Base-by-base conservation (phyloP, 1,139 yeast species). In the Entelexis paramagnoliae region DNA sequence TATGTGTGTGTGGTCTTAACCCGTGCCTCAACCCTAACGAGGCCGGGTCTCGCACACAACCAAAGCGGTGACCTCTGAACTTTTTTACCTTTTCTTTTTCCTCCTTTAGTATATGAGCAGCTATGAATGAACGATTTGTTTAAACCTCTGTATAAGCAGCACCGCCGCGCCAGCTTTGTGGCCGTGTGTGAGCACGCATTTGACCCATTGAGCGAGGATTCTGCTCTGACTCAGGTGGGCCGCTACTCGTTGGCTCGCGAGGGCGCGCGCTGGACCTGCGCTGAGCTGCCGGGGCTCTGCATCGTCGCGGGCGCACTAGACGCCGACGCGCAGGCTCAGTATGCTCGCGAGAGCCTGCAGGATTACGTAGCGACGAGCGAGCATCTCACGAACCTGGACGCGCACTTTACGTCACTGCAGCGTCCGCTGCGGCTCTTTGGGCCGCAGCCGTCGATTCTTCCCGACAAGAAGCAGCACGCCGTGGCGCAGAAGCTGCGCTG, bases 341-440 rank as follows among this genome's bases (percentile, higher is more conserved):
- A 71, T 29, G 59, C 68, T 2, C 58, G 55, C 10, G 63, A 64
- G 39, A 61, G 66, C 1, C 50, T 67, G 2, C 61, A 60, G 34
- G 66, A 66, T 11, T 67, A 67, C 49, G 57, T 70, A n/a, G 67
- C 66, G 2, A 63, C 63, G 20, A 54, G 56, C 19, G 58, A 58
- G 41, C 74, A 71, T 52, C 55, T 59, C 34, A 66, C 70, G 22
- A 71, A 71, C 51, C 61, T 71, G 19, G 70, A 67, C 42, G 63
- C 67, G 14, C 68, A 66, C 45, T 67, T 68, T 51, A 17, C 45
- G 3, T 46, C 53, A 13, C 34, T 63, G 11, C 55, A 53, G n/a
- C 52, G 61, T 32, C 67, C 66, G 3, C 52, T 64, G 10, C 19
- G 57, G 17, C 34, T 66, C 35, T 60, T 64, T 39, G 36, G 48